These are phyloP conservation scores for Lactarius indigo DNA, from an alignment of 768 basidiomycete genomes.

Conservation along the genomic window DNA sequence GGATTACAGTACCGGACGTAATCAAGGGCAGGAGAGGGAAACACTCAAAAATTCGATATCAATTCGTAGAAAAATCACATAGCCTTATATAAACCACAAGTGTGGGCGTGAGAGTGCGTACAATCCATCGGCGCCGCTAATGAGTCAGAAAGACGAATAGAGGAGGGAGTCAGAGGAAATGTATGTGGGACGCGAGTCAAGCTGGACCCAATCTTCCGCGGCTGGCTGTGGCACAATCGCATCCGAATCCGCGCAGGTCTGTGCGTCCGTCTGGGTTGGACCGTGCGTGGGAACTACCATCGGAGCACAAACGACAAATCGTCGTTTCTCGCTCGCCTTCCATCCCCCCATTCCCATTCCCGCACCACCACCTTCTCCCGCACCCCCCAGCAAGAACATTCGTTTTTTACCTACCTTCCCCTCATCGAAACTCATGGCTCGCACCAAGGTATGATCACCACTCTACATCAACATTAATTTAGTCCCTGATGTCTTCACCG, in stretches of 20 bases:
- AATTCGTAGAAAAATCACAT: conserved; percentile 10
- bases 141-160: conserved; percentile 4
- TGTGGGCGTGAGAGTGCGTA: neutral
- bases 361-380: conserved; percentile 25
- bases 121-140: neutral
- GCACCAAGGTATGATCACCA: conserved; percentile 65
- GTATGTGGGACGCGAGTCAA: conserved; percentile 11
- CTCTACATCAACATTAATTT: conserved; percentile 8
- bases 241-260: conserved; percentile 25
- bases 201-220: conserved; percentile 24
- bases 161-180: neutral
- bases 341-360: conserved; percentile 10
- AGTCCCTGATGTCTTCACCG: conserved; percentile 30
- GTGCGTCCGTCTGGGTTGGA: conserved; percentile 21
- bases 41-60: conserved; percentile 10
- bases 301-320: conserved; percentile 27
- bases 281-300: conserved; percentile 27
- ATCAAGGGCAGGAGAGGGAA: neutral
- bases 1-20: neutral
- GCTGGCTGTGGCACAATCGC: conserved; percentile 26
- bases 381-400: conserved; percentile 10
- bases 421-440: conserved; percentile 59
- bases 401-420: conserved; percentile 19
- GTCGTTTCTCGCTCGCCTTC: conserved; percentile 24
- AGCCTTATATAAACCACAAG: neutral